phyloP scores from a whole-genome alignment of 2,329 filamentous ascomycete genomes.

The Colletotrichum eremochloae region DNA sequence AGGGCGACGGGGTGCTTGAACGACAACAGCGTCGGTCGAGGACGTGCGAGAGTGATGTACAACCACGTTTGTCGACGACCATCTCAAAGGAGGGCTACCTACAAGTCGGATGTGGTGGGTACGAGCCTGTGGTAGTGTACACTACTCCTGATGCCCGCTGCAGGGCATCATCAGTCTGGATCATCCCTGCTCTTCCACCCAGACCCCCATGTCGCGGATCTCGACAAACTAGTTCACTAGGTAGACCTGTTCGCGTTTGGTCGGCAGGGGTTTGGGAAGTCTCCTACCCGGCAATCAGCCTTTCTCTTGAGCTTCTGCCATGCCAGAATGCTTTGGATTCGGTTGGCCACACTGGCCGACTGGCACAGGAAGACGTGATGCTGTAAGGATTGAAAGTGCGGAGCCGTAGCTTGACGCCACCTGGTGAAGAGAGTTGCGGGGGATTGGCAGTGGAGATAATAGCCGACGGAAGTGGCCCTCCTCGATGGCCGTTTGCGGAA shows the following conservation, averaged over 20 bases:
- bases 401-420: slow-evolving; percentile 32
- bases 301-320: slow-evolving; percentile 5
- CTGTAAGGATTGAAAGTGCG: slow-evolving; percentile 9
- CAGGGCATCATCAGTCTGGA: slow-evolving; percentile 23
- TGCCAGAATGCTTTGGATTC: slow-evolving; percentile 18
- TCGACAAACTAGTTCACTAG: slow-evolving; percentile 12
- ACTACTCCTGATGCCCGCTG: slow-evolving; percentile 15
- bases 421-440: slow-evolving; percentile 14
- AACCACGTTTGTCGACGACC: slow-evolving; percentile 16
- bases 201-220: slow-evolving; percentile 30
- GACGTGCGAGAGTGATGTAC: slow-evolving; percentile 30
- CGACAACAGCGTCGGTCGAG: slow-evolving; percentile 21
- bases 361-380: neutral
- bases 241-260: slow-evolving; percentile 37
- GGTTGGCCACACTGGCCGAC: neutral
- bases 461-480: slow-evolving; percentile 19
- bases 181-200: slow-evolving; percentile 20
- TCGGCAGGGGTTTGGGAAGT: slow-evolving; percentile 10
- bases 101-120: slow-evolving; percentile 27
- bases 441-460: slow-evolving; percentile 3
- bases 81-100: slow-evolving; percentile 14
- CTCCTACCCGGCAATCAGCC: neutral
- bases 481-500: slow-evolving; percentile 35
- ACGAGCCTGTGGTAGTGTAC: neutral
- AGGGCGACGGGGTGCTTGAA: slow-evolving; percentile 18